Base-by-base conservation (phyloP, 1,284 basidiomycete species). In the Irpex sp. region DNA sequence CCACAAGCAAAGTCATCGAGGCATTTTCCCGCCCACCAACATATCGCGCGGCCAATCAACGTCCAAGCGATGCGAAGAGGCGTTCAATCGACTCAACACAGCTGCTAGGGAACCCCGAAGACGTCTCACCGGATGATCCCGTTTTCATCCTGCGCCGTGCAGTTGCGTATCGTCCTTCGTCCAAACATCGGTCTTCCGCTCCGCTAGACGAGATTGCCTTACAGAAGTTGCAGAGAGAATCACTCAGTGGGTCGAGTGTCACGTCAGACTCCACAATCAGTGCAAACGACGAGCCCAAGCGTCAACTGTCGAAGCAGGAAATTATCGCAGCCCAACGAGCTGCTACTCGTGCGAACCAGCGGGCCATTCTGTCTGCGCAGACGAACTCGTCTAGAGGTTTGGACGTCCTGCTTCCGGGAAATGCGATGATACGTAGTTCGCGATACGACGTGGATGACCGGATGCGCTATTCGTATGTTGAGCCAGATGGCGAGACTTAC, bases 311-410 rank as follows among this genome's bases (percentile, higher is more conserved):
- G 5, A 84, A 88, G 50, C 91, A 93, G 68, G 94, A 97, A 68
- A 90, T 97, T 70, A 97, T 97, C 57, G 92, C 92, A n/a, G 93
- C 93, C 3, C 95, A 97, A 73, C 84, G 95, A 11, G 92, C 89
- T 3, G 90, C 89, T 0, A 88, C 85, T 3, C 83, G 92, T 26
- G 95, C 93, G 4, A 95, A 88, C 64, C 94, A 97, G 72, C 87
- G 88, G 6, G 93, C 94, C 0, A 88, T 97, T 50, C 80, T 97
- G 7, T 92, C 91, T 4, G 87, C 94, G 0, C 91, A 94, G 68
- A 80, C 86, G 5, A 97, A 98, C 72, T 85, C 88, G 1, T 83
- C 90, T 17, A 86, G 93, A 60, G 96, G 95, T 0, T 84, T 97
- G 68, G 95, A 98, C 69, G 85, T 98, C 13, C 76, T 93, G 3